Evolutionary conservation across 1,284 basidiomycete species (phyloP).

Genomic region (Pseudozyma sp.): DNA sequence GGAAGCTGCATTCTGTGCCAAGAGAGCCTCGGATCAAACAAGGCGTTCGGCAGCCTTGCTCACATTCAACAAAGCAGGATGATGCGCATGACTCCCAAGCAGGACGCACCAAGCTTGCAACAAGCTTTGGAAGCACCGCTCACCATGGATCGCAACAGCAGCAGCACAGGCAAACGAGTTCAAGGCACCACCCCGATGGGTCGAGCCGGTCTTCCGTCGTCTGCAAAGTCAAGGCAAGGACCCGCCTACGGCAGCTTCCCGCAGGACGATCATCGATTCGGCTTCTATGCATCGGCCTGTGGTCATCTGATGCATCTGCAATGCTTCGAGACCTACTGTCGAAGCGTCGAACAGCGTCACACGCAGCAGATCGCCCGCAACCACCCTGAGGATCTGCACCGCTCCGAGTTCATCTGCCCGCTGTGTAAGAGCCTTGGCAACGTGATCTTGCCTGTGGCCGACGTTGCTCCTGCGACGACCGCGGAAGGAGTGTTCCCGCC

Average conservation of each 20-base stretch:
- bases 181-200: constrained; percentile 40
- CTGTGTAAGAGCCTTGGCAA: constrained; percentile 98
- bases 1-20: constrained; percentile 98
- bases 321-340: constrained; percentile 91
- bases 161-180: constrained; percentile 48
- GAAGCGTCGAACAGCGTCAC: constrained; percentile 88
- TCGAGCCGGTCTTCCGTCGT: constrained; percentile 18
- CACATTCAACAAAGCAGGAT: constrained; percentile 89
- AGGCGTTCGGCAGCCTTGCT: constrained; percentile 88
- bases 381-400: constrained; percentile 90
- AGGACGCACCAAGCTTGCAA: constrained; percentile 76
- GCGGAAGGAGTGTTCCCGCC: constrained; percentile 12
- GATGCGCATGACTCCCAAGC: constrained; percentile 82
- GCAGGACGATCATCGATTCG: constrained; percentile 69
- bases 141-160: constrained; percentile 62
- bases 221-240: constrained; percentile 15
- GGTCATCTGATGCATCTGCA: constrained; percentile 97
- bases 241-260: constrained; percentile 69
- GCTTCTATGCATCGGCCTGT: constrained; percentile 88
- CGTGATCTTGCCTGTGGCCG: constrained; percentile 84
- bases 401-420: constrained; percentile 96
- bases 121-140: constrained; percentile 76
- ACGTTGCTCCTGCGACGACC: constrained; percentile 16
- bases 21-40: constrained; percentile 82
- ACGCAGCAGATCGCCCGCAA: constrained; percentile 89